These are phyloP conservation scores for Manihot esculenta DNA, from an alignment of 441 rosid species.

Conservation along the genomic window DNA sequence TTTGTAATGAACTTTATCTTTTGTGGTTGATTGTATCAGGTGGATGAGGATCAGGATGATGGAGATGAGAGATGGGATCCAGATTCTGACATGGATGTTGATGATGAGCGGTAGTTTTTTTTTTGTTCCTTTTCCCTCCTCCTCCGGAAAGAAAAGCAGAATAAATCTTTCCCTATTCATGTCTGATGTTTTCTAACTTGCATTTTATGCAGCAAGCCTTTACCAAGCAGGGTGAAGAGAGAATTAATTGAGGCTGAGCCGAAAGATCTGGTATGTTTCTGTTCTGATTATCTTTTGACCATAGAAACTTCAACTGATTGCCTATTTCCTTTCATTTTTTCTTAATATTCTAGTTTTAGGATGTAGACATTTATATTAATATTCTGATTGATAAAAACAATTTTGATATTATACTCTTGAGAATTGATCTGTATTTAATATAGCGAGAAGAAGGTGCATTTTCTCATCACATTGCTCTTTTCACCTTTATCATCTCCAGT, in stretches of 20 bases:
- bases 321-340: not conserved
- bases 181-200: constrained; percentile 22
- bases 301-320: not conserved
- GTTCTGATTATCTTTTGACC: not conserved
- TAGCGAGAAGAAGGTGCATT: not conserved
- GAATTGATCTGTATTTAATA: not conserved
- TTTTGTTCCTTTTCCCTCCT: not conserved
- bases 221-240: constrained; percentile 73
- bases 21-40: constrained; percentile 35
- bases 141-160: not conserved
- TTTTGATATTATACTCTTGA: not conserved
- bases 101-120: constrained; percentile 50
- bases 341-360: not conserved
- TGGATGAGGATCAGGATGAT: constrained; percentile 59
- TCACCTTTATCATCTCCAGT: not conserved
- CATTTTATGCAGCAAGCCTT: constrained; percentile 53
- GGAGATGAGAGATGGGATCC: constrained; percentile 57
- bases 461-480: not conserved
- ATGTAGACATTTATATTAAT: not conserved
- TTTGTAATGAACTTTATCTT: constrained; percentile 8
- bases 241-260: constrained; percentile 62
- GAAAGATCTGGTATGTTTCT: constrained; percentile 57
- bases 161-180: not conserved
- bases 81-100: constrained; percentile 64
- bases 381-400: not conserved